Base-by-base conservation (phyloP, 306 rosid genomes). In the Citrullus colocynthis region DNA sequence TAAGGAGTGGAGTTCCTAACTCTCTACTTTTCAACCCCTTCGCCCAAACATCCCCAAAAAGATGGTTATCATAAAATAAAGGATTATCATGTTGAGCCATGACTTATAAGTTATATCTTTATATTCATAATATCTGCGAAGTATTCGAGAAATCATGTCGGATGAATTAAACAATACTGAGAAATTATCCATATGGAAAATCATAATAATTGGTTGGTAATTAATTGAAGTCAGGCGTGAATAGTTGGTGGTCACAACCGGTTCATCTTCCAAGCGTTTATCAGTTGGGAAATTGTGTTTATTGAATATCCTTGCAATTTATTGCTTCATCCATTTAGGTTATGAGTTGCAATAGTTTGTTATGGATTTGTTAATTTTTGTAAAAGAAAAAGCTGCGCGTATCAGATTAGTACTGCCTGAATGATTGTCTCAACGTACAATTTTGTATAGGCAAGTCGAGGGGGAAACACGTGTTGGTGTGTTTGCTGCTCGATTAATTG, bases 381-480 rank as follows among this genome's bases (percentile, higher is more conserved):
- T 41, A 1, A 17, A 14, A 17, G 21, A 37, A 66, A 5, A 41
- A 12, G n/a, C 18, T 15, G 74, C 6, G 34, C 48, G 2, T 41
- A n/a, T 67, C 17, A n/a, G 34, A 67, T 32, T n/a, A 66, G 28
- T 37, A 66, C 51, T 37, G 30, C 24, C 51, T 39, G 16, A 18
- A 39, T 17, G 32, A 20, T 66, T 67, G 41, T 18, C 44, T 51
- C 56, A 17, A 49, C 14, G 44, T 32, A 49, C 78, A 4, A 74
- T 83, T 83, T 84, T 79, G 79, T 81, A 58, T 81, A 95, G 98
- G 97, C 91, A 95, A 87, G 96, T 89, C 55, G 98, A 92, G 74
- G 96, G 97, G 74, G 98, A 95, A 86, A 87, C 91, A 4, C 97
- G 93, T 6, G 93, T 90, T 4, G 96, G 98, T 72, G 91, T 93